Evolutionary conservation across 208 protist genomes (phyloP).

Genomic region (Zelonia costaricensis): DNA sequence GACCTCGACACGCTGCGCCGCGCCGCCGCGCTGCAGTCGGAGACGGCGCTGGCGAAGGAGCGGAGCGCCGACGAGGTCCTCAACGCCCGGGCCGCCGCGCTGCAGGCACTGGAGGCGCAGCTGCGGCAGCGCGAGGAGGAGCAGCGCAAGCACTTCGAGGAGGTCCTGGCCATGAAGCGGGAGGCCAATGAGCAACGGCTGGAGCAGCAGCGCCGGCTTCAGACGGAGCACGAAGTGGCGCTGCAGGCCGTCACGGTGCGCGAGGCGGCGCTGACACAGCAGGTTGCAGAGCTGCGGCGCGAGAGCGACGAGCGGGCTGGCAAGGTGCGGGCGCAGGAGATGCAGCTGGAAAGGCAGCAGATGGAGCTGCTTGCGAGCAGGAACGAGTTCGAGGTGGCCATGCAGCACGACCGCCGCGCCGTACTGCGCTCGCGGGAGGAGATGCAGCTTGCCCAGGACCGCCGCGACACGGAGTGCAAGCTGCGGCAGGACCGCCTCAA

Average conservation of each 20-base stretch:
- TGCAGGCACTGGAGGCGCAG: conserved; percentile 47
- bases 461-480: conserved; percentile 26
- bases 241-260: conserved; percentile 31
- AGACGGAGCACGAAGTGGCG: conserved; percentile 36
- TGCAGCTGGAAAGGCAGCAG: conserved; percentile 49
- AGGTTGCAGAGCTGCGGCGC: conserved; percentile 14
- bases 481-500: conserved; percentile 30
- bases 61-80: conserved; percentile 38
- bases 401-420: conserved; percentile 39
- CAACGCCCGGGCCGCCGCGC: conserved; percentile 17
- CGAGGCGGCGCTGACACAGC: conserved; percentile 13
- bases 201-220: conserved; percentile 35
- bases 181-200: conserved; percentile 30
- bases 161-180: conserved; percentile 25
- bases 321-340: conserved; percentile 35
- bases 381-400: conserved; percentile 37
- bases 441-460: conserved; percentile 36
- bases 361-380: conserved; percentile 30
- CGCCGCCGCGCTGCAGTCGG: conserved; percentile 25
- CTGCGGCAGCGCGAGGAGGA: conserved; percentile 42
- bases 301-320: conserved; percentile 26
- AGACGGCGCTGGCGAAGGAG: conserved; percentile 31
- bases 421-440: conserved; percentile 42
- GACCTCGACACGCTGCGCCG: conserved; percentile 48
- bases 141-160: conserved; percentile 25